Conservation (phyloP, 345 rosid genomes). For the Salix viminalis region DNA sequence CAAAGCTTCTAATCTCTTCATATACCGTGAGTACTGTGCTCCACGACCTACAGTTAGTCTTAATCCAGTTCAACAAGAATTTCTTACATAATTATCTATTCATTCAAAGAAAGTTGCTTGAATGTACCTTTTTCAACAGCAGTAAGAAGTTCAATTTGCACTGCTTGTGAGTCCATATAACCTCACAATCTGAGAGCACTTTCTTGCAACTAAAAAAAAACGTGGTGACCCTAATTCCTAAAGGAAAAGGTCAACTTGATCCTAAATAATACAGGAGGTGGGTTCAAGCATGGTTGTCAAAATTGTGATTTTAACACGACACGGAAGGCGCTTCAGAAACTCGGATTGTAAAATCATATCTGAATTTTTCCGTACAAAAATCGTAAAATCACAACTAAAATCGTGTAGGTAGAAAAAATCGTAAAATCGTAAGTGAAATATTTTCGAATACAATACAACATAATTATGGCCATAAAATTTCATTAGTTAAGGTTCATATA, state of each 20-base stretch:
- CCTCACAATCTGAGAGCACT: not conserved
- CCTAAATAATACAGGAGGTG: not conserved
- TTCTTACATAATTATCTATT: not conserved
- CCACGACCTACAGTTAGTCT: not conserved
- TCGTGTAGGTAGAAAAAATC: too few relatives aligned
- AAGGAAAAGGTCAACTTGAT: not conserved
- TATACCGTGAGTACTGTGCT: not conserved
- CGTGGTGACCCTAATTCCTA: not conserved
- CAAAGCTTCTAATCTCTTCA: too few relatives aligned
- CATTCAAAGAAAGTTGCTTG: not conserved
- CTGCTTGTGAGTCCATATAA: not conserved
- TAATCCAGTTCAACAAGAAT: not conserved
- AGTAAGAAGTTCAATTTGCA: not conserved
- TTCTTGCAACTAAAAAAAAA: too few relatives aligned
- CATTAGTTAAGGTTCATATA: too few relatives aligned
- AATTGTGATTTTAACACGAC: too few relatives aligned
- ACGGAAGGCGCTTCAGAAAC: too few relatives aligned
- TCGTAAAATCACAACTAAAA: too few relatives aligned
- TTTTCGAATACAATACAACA: too few relatives aligned
- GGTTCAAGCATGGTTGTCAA: not conserved
- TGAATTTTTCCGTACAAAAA: too few relatives aligned
- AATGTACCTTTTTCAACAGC: not conserved
- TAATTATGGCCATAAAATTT: too few relatives aligned
- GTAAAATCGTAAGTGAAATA: too few relatives aligned
- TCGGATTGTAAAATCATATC: too few relatives aligned